Conservation (phyloP, 2,329 filamentous ascomycete species). For the Blastomyces gilchristii region DNA sequence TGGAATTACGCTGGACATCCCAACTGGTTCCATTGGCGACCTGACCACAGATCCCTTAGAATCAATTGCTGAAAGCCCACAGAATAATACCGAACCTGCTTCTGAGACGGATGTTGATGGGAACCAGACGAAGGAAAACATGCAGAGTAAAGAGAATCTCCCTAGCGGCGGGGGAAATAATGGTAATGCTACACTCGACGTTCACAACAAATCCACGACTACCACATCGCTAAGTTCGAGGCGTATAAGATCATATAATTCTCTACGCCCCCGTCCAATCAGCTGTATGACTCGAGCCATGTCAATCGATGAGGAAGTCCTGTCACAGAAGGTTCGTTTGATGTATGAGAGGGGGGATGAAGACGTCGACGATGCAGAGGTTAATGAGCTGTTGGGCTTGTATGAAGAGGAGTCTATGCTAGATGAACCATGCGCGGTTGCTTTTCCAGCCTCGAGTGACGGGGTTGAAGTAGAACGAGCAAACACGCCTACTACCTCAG, state of each 20-base stretch:
- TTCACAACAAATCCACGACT: slow-evolving; percentile 13
- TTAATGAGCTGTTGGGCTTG: slow-evolving; percentile 27
- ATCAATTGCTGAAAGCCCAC: background rate
- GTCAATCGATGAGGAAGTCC: slow-evolving; percentile 53
- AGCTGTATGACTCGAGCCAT: slow-evolving; percentile 40
- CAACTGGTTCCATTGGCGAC: slow-evolving; percentile 44
- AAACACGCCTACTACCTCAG: slow-evolving; percentile 22
- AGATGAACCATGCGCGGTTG: slow-evolving; percentile 30
- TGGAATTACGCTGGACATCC: slow-evolving; percentile 46
- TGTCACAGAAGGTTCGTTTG: slow-evolving; percentile 52
- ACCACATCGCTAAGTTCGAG: slow-evolving; percentile 20
- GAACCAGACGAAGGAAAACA: background rate
- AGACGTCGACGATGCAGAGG: slow-evolving; percentile 36
- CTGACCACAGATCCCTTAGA: slow-evolving; percentile 41
- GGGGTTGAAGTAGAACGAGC: slow-evolving; percentile 22
- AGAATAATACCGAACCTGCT: background rate
- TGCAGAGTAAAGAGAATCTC: background rate
- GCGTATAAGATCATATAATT: slow-evolving; percentile 26
- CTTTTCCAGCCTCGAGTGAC: slow-evolving; percentile 20
- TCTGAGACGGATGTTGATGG: background rate
- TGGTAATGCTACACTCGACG: background rate
- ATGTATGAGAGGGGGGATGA: slow-evolving; percentile 56
- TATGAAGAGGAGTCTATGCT: slow-evolving; percentile 31
- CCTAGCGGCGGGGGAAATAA: background rate
- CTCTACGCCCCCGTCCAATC: slow-evolving; percentile 29